These are phyloP conservation scores for Rutidosis leptorrhynchoides DNA, from an alignment of 129 eudicot genomes.

Conservation along the genomic window DNA sequence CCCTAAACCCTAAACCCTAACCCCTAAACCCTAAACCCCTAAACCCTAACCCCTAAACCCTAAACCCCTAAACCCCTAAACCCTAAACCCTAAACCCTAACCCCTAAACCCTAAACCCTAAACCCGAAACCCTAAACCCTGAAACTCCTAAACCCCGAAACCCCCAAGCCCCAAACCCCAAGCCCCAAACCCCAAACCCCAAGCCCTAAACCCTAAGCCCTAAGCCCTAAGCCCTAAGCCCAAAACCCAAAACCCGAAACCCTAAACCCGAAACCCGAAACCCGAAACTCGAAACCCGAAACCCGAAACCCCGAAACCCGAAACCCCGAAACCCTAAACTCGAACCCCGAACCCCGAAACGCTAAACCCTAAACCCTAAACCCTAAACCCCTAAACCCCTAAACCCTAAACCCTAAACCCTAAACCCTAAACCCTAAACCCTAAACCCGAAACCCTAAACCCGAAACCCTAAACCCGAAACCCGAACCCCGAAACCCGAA, in stretches of 20 bases:
- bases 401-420: constrained; percentile 20
- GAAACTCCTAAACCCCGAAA: constrained; percentile 24
- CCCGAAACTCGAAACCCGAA: constrained; percentile 15
- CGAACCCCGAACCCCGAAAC: constrained; percentile 24
- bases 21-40: constrained; percentile 27
- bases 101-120: constrained; percentile 18
- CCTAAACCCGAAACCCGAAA: constrained; percentile 19
- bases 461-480: constrained; percentile 17
- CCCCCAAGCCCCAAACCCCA: constrained; percentile 23
- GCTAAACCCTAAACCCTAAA: constrained; percentile 23
- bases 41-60: constrained; percentile 26
- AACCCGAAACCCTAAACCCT: constrained; percentile 24
- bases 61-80: constrained; percentile 20
- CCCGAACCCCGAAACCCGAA: constrained; percentile 15
- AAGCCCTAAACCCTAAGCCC: constrained; percentile 8
- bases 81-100: constrained; percentile 23
- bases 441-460: constrained; percentile 16
- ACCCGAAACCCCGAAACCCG: constrained; percentile 13
- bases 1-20: constrained; percentile 28
- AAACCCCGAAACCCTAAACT: constrained; percentile 1
- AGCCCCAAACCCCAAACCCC: constrained; percentile 26
- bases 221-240: neutral
- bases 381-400: constrained; percentile 27
- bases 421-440: constrained; percentile 7
- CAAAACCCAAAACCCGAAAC: neutral